phyloP scores from a whole-genome alignment of 2,329 filamentous ascomycete genomes.

The Aureobasidium melanogenum region DNA sequence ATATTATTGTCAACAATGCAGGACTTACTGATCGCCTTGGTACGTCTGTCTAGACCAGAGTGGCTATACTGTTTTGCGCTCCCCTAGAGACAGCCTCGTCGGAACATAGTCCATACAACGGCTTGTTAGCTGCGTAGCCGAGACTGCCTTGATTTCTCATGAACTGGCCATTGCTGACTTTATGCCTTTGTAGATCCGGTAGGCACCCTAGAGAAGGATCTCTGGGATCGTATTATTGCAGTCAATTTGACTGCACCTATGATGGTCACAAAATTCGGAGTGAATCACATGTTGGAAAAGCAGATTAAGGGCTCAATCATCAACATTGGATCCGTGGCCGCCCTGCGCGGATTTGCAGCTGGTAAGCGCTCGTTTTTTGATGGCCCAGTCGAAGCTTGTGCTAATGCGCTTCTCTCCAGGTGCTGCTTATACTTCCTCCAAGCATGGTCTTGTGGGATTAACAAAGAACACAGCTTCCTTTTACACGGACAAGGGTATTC shows the following conservation, averaged over 20 bases:
- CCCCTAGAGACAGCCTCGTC: not conserved
- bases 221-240: slow-evolving; percentile 47
- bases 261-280: slow-evolving; percentile 42
- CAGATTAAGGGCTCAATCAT: slow-evolving; percentile 40
- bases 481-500: slow-evolving; percentile 47
- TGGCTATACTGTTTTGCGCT: not conserved
- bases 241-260: slow-evolving; percentile 51
- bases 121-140: not conserved
- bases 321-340: slow-evolving; percentile 44
- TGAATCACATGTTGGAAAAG: slow-evolving; percentile 40
- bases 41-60: not conserved
- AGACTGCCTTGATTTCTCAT: not conserved
- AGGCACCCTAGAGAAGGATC: slow-evolving; percentile 35
- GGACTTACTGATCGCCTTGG: slow-evolving; percentile 49
- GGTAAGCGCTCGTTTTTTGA: slow-evolving; percentile 25
- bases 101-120: not conserved
- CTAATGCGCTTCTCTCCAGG: slow-evolving; percentile 22
- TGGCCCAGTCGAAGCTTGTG: not conserved
- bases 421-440: slow-evolving; percentile 44
- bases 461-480: slow-evolving; percentile 50
- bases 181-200: slow-evolving; percentile 27
- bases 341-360: slow-evolving; percentile 33
- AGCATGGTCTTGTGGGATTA: slow-evolving; percentile 46
- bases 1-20: slow-evolving; percentile 42
- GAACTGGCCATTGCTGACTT: not conserved